These are phyloP conservation scores for Dactylellina leptospora DNA, from an alignment of 2,329 filamentous ascomycete genomes.

Conservation along the genomic window DNA sequence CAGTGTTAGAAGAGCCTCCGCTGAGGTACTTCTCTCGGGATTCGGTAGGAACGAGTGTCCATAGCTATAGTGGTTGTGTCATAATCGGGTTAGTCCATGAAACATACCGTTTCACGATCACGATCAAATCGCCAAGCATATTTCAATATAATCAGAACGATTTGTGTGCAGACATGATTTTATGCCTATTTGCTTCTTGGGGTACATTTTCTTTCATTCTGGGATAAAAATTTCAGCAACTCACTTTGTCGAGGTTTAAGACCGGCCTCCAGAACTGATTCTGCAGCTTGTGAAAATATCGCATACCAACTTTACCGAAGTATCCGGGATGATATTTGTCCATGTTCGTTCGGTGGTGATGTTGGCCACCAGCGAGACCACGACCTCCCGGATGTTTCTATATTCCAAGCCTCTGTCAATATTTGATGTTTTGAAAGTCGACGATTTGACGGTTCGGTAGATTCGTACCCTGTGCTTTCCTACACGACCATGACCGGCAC, in stretches of 20 bases:
- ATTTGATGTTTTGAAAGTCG: slow-evolving; percentile 6
- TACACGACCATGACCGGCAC: slow-evolving; percentile 96
- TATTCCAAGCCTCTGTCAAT: not conserved
- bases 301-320: slow-evolving; percentile 97
- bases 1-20: slow-evolving; percentile 80
- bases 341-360: slow-evolving; percentile 95
- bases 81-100: too few relatives aligned
- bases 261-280: slow-evolving; percentile 99
- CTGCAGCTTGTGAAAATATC: slow-evolving; percentile 94
- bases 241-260: slow-evolving; percentile 98
- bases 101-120: too few relatives aligned
- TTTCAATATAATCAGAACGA: not conserved
- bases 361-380: slow-evolving; percentile 95
- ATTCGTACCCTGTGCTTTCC: slow-evolving; percentile 60
- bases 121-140: not conserved
- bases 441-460: not conserved
- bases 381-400: slow-evolving; percentile 72
- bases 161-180: too few relatives aligned
- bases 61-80: too few relatives aligned
- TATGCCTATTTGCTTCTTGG: too few relatives aligned
- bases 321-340: slow-evolving; percentile 98
- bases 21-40: slow-evolving; percentile 90
- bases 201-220: too few relatives aligned
- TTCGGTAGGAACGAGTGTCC: slow-evolving; percentile 92
- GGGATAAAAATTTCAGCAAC: slow-evolving; percentile 53